Evolutionary conservation across 2,329 filamentous ascomycete genomes (phyloP).

Genomic region (Cordyceps militaris): DNA sequence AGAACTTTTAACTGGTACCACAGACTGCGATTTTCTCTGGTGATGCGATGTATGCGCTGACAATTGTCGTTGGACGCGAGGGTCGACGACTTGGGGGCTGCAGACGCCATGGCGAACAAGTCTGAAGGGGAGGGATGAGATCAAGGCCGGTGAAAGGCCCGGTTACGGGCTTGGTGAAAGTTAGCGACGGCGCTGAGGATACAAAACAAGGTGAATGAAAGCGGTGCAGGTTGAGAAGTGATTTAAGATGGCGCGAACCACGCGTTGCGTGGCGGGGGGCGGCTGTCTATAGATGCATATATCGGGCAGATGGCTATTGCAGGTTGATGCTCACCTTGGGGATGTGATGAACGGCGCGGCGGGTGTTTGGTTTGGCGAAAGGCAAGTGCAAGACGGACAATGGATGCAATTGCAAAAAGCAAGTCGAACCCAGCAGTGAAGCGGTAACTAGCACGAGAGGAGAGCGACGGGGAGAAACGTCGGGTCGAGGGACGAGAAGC

Average conservation of each 20-base stretch:
- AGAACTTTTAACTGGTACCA: constrained; percentile 80
- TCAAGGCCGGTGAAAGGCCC: not conserved
- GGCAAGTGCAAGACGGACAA: not conserved
- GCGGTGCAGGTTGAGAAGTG: not conserved
- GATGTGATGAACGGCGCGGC: not conserved
- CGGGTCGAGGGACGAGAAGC: not conserved
- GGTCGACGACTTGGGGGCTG: constrained; percentile 27
- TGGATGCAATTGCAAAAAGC: not conserved
- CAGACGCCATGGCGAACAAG: constrained; percentile 14
- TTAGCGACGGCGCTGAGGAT: not conserved
- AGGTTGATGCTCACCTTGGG: not conserved
- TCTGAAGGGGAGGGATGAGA: not conserved
- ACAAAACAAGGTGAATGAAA: not conserved
- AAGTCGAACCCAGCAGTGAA: not conserved
- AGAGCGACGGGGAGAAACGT: not conserved
- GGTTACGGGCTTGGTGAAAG: not conserved
- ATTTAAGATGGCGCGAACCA: not conserved
- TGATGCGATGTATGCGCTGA: constrained; percentile 45
- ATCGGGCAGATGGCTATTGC: not conserved
- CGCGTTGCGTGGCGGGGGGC: not conserved
- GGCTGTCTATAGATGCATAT: not conserved
- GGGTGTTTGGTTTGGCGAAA: not conserved
- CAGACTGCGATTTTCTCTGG: constrained; percentile 67
- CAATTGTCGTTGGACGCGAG: constrained; percentile 28
- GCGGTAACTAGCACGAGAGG: not conserved